Conservation (phyloP, 768 basidiomycete species). For the Calocera cornea region DNA sequence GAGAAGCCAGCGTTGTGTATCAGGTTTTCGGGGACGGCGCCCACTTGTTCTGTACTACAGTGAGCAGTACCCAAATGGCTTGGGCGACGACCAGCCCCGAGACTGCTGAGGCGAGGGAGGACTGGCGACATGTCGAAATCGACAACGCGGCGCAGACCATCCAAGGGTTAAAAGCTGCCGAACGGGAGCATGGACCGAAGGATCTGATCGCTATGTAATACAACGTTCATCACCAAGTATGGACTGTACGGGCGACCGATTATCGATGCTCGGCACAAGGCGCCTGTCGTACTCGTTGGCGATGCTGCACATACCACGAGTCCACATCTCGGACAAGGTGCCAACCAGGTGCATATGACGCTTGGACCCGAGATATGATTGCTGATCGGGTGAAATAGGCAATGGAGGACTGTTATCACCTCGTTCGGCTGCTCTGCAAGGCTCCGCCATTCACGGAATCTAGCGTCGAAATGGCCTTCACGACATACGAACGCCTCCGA, state of each 20-base stretch:
- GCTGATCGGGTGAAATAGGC: neutral
- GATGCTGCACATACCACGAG: conserved; percentile 37
- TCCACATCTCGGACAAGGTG: conserved; percentile 37
- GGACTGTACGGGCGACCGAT: conserved; percentile 36
- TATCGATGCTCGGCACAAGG: conserved; percentile 30
- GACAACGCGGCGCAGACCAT: conserved; percentile 22
- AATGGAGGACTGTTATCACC: conserved; percentile 1
- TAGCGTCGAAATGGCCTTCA: conserved; percentile 23
- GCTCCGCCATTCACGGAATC: conserved; percentile 17
- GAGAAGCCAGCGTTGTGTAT: no score
- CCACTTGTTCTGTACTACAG: conserved; percentile 15
- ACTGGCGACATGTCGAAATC: conserved; percentile 30
- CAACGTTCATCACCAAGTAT: conserved; percentile 25
- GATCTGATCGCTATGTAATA: conserved; percentile 19
- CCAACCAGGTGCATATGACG: conserved; percentile 28
- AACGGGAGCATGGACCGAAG: conserved; percentile 17
- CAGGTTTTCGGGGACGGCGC: conserved; percentile 29
- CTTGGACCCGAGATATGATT: neutral
- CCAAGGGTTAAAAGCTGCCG: conserved; percentile 13
- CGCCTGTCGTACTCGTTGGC: conserved; percentile 31
- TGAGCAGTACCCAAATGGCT: neutral
- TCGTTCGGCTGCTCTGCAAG: neutral
- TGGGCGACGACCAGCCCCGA: neutral
- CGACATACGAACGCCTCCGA: conserved; percentile 14
- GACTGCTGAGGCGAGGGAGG: conserved; percentile 16